Conservation (phyloP, 257 asterid species). For the Linaria vulgaris region DNA sequence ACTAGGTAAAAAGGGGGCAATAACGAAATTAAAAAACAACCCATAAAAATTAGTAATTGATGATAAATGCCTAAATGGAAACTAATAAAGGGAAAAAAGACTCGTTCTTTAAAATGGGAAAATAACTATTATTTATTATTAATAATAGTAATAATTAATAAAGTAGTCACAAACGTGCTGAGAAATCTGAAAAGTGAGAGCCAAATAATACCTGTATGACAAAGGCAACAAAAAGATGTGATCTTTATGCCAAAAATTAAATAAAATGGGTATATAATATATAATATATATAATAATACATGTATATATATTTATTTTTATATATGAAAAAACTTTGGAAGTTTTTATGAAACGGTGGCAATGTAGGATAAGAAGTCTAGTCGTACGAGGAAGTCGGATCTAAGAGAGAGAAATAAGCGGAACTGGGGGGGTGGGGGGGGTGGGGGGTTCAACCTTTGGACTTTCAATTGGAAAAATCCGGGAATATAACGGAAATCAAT, state of each 20-base stretch:
- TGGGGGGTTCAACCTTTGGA: neutral
- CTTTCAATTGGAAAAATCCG: too few relatives aligned
- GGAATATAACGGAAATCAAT: too few relatives aligned
- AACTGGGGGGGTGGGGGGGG: neutral
- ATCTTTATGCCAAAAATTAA: neutral
- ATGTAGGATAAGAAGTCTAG: constrained; percentile 31
- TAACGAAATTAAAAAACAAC: neutral
- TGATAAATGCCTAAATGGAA: neutral
- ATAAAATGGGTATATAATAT: neutral
- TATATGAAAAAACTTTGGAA: constrained; percentile 8
- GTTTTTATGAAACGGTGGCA: neutral
- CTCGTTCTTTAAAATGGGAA: constrained; percentile 17
- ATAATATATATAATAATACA: too few relatives aligned
- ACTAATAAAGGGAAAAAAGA: constrained; percentile 21
- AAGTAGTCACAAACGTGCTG: too few relatives aligned
- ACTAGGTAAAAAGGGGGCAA: constrained; percentile 25
- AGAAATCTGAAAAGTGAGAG: constrained; percentile 23
- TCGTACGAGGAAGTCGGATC: constrained; percentile 40
- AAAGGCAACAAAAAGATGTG: too few relatives aligned
- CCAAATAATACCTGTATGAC: constrained; percentile 31
- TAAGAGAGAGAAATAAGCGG: constrained; percentile 28
- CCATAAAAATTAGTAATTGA: constrained; percentile 18
- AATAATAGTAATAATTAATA: too few relatives aligned
- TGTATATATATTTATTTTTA: too few relatives aligned
- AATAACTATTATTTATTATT: constrained; percentile 13